Evolutionary conservation across 169 alveolate genomes (phyloP).

Genomic region (Eimeria mitis): DNA sequence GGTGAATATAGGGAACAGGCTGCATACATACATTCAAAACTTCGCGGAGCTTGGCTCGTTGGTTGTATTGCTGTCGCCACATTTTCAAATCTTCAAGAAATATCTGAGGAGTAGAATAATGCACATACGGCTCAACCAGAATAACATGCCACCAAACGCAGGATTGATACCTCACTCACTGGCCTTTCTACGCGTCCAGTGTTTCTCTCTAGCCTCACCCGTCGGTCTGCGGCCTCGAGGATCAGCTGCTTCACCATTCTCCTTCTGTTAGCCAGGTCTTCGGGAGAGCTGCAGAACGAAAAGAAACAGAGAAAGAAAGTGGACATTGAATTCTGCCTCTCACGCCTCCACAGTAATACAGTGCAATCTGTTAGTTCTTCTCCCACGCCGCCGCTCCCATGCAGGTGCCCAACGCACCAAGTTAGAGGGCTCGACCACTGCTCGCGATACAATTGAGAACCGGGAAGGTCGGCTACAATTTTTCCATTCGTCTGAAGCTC

Average conservation of each 20-base stretch:
- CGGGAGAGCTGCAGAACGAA: constrained; percentile 39
- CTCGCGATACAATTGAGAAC: background rate
- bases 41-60: constrained; percentile 43
- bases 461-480: background rate
- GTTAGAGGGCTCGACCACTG: background rate
- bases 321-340: background rate
- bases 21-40: constrained; percentile 6
- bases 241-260: constrained; percentile 18
- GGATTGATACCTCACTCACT: background rate
- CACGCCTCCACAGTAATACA: background rate
- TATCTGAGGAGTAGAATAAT: background rate
- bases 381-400: background rate
- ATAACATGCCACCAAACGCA: background rate
- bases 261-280: background rate
- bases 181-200: background rate
- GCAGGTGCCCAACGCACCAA: background rate
- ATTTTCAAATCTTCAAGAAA: constrained; percentile 26
- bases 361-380: background rate
- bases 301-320: background rate
- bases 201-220: constrained; percentile 25
- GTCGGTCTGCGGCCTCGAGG: constrained; percentile 24
- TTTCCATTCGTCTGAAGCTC: background rate
- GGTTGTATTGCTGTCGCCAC: constrained; percentile 45
- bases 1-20: background rate
- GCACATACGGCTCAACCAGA: background rate